These are phyloP conservation scores for Piromyces finnis DNA, from an alignment of 192 early-diverging fungal species.

Conservation along the genomic window DNA sequence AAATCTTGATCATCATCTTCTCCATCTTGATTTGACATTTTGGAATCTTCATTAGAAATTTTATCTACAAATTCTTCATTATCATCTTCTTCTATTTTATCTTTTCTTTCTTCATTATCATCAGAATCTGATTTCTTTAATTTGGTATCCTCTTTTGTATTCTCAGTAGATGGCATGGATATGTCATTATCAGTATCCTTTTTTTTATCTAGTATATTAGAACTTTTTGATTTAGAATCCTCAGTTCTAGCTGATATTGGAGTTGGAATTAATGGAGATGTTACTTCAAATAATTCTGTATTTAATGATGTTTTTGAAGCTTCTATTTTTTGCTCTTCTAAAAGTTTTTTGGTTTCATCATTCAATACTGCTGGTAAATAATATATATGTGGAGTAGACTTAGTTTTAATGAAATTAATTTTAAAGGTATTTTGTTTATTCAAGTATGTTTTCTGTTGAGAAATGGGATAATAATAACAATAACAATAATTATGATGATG, in stretches of 20 bases:
- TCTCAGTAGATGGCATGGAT: neutral
- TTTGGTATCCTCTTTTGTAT: neutral
- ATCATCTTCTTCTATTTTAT: neutral
- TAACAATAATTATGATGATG: no score
- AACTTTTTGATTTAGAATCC: neutral
- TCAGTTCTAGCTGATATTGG: neutral
- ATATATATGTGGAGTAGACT: neutral
- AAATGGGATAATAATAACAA: no score
- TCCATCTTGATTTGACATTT: no score
- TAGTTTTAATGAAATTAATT: neutral
- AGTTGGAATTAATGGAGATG: neutral
- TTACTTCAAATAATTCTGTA: neutral
- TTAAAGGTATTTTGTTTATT: neutral
- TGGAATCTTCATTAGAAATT: no score
- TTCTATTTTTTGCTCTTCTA: neutral
- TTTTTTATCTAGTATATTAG: neutral
- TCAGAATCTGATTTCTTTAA: neutral
- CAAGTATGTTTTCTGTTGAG: neutral
- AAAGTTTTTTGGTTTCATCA: neutral
- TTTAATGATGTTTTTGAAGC: neutral
- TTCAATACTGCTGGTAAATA: neutral
- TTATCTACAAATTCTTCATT: neutral
- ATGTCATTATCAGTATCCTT: neutral
- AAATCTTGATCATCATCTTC: neutral
- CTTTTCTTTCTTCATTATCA: neutral